Percentiles rank a stretch among this genome's conserved stretches.
These are phyloP conservation scores for Phaeoacremonium minimum DNA, from an alignment of 2,329 filamentous ascomycete genomes.

Conservation along the genomic window DNA sequence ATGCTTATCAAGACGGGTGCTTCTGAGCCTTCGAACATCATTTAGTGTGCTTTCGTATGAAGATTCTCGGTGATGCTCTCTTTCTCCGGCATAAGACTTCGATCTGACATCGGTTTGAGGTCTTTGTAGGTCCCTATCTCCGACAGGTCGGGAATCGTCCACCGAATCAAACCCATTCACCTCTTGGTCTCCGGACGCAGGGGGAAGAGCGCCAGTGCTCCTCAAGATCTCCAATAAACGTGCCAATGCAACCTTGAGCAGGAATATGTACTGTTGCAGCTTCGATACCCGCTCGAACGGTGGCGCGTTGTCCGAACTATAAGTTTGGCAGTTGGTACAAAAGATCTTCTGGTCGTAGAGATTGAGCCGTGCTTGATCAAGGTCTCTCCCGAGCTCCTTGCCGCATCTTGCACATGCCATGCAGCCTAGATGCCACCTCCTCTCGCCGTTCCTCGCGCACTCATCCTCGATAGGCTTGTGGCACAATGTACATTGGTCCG, in stretches of 20 bases:
- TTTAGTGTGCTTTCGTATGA: constrained; percentile 95
- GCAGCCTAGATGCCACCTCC: constrained; percentile 81
- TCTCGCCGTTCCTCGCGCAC: constrained; percentile 71
- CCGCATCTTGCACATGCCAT: constrained; percentile 67
- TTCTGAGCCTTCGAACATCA: constrained; percentile 86
- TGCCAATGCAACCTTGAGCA: constrained; percentile 87
- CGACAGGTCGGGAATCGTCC: constrained; percentile 54
- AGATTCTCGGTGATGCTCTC: constrained; percentile 62
- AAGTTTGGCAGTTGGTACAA: constrained; percentile 63
- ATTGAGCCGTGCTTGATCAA: constrained; percentile 69
- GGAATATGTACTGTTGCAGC: constrained; percentile 89
- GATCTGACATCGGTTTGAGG: constrained; percentile 66
- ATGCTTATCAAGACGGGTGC: constrained; percentile 90
- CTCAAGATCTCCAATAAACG: constrained; percentile 83
- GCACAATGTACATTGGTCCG: constrained; percentile 81
- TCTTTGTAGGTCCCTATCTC: constrained; percentile 46
- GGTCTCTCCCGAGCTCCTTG: constrained; percentile 61
- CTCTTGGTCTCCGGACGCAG: constrained; percentile 69
- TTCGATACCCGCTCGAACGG: constrained; percentile 73
- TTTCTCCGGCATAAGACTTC: constrained; percentile 65
- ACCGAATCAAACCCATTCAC: constrained; percentile 61
- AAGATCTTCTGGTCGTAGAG: constrained; percentile 63
- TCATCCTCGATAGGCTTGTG: constrained; percentile 90
- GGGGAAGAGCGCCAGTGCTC: constrained; percentile 75
- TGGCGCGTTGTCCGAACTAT: constrained; percentile 45